A percentile compares a stretch with the other conserved stretches of the same genome.
phyloP scores from a whole-genome alignment of 257 asterid species.

The Primulina huaijiensis region DNA sequence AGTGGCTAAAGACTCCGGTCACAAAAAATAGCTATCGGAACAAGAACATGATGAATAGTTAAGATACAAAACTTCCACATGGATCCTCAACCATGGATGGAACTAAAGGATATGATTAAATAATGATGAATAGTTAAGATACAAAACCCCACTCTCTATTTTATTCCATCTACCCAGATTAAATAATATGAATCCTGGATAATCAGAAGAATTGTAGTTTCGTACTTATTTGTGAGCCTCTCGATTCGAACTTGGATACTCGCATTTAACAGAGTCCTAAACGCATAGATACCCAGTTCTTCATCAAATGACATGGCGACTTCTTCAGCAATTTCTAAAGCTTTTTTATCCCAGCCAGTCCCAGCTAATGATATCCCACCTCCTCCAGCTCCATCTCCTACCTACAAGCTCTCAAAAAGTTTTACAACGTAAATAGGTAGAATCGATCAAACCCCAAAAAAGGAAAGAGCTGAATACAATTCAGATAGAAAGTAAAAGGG shows the following conservation, averaged over 20 bases:
- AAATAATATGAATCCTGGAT: background rate
- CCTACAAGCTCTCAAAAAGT: conserved; percentile 32
- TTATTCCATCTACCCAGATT: background rate
- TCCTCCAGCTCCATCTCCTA: conserved; percentile 90
- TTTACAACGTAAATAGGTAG: too few relatives aligned
- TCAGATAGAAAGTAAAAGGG: background rate
- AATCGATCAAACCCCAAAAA: conserved; percentile 1
- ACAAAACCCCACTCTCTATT: background rate
- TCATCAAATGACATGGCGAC: conserved; percentile 68
- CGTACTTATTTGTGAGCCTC: conserved; percentile 83
- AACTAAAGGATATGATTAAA: background rate
- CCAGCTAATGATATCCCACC: conserved; percentile 83
- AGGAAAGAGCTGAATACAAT: background rate
- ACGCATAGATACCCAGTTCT: conserved; percentile 83
- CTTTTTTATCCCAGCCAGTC: conserved; percentile 68
- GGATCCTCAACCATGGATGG: background rate
- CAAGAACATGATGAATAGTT: too few relatives aligned
- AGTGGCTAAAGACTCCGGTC: background rate
- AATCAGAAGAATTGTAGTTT: background rate
- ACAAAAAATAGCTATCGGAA: too few relatives aligned
- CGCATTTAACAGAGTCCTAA: conserved; percentile 62
- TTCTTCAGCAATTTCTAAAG: conserved; percentile 70
- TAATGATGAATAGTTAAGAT: too few relatives aligned
- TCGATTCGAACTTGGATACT: conserved; percentile 77
- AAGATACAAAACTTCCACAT: too few relatives aligned